Base-by-base conservation (phyloP, 2,329 filamentous ascomycete genomes). In the Fusarium solani-melongenae region DNA sequence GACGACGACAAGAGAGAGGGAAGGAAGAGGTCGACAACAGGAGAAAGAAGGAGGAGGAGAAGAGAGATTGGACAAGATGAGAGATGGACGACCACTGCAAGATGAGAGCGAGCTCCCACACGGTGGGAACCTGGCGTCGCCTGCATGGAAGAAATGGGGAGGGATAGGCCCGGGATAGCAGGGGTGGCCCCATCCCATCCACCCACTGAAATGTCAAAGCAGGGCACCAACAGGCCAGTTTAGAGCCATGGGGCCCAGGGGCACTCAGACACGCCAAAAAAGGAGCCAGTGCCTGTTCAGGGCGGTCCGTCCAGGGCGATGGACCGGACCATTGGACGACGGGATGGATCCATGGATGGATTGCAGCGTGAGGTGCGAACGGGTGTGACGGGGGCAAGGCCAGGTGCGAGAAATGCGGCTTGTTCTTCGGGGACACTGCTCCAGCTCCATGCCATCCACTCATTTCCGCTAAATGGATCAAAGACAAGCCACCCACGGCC, bases 1-100 rank as follows among this genome's bases (percentile, higher is more conserved):
- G 71, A 78, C 69, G 74, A 78, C 39, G 41, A 46, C 41, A 27
- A 78, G 49, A 69, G 74, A 74, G 74, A 74, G 74, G 33, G 70
- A 74, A 73, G 69, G 68, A 65, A 70, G 66, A 76, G 60, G 73
- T 72, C 75, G 73, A 76, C 77, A 71, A 71, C 64, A 71, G 67
- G 68, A 72, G 63, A 67, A 75, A 66, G 68, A 66, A 75, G 65
- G 74, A 76, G 73, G 46, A 76, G 72, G 67, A 73, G 51, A 69
- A 65, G 69, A 65, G 72, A 76, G 76, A 67, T 53, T 53, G 49
- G 69, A 77, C 57, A 70, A 74, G 74, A 74, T 65, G 70, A 67
- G 67, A 73, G 76, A 78, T 74, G 76, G 76, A 71, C 59, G 66
- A 67, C 69, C 66, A 33, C 49, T 53, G 49, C 49, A 62, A 79